Base-by-base conservation (phyloP, 495 filamentous ascomycete genomes). In the Daldinia decipiens region DNA sequence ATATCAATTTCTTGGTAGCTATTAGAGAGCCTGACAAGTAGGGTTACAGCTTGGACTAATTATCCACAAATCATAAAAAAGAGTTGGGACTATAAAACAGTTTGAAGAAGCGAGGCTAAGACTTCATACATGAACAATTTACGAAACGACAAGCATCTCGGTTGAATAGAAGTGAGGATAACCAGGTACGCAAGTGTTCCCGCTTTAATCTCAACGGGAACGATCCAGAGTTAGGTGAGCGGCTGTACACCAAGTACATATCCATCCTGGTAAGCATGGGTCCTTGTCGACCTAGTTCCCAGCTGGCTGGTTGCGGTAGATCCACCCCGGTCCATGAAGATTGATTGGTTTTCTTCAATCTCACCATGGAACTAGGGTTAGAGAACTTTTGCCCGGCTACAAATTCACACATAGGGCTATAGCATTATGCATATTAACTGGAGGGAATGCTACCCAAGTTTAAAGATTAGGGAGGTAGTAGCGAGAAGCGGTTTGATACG, bases 261-360 rank as follows among this genome's bases (percentile, higher is more conserved):
- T 47, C 58, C 57, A 67, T 47, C 58, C 57, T 62, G 17, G 70
- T 29, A 27, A 32, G 40, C 51, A 59, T 59, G 57, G 67, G 1
- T 11, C 71, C 63, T 38, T 67, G 67, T 67, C 29, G 21, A 27
- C 65, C 54, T 40, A 62, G 73, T 74, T 77, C 68, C 75, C 74
- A 73, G 74, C 72, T 65, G 73, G 74, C 59, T 72, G 74, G 74
- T 77, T 75, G 60, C 63, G 61, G 61, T 57, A 74, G 72, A 73
- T 77, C 69, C 72, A 60, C 64, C 51, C 70, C 39, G 60, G 68
- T 64, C 64, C 50, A 31, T 5, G 32, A 34, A 31, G 65, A 66
- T 72, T 67, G 70, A 73, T 73, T 73, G 65, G 65, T 27, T 62
- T 65, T 64, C 15, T 62, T 32, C 19, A 65, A 65, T 61, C 51